Conservation (phyloP, 768 basidiomycete genomes). For the Kwoniella botswanensis region DNA sequence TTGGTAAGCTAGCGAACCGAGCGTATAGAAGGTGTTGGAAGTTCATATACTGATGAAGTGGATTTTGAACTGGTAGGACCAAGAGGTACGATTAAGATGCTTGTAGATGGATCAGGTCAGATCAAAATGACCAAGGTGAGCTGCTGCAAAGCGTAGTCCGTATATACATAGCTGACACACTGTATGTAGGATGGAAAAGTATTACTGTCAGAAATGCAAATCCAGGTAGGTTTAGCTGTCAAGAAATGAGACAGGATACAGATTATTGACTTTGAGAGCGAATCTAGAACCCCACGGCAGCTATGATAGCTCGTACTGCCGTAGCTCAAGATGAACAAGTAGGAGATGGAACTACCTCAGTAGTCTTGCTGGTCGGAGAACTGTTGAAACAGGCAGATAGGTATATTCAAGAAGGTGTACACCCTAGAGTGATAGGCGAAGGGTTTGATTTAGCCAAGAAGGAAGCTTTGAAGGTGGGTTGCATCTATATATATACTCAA, state of each 20-base stretch:
- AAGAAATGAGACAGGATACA: no score
- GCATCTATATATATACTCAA: not conserved
- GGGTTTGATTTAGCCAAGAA: slow-evolving; percentile 98
- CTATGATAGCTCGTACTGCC: slow-evolving; percentile 97
- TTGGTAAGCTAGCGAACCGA: slow-evolving; percentile 65
- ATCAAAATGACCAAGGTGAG: slow-evolving; percentile 96
- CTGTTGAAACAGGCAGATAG: slow-evolving; percentile 96
- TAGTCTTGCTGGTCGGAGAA: slow-evolving; percentile 93
- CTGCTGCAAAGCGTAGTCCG: not conserved
- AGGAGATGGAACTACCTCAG: slow-evolving; percentile 96
- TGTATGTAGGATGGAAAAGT: slow-evolving; percentile 82
- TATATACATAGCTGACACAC: not conserved
- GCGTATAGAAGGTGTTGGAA: not conserved
- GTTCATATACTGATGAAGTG: not conserved
- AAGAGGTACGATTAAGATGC: slow-evolving; percentile 97
- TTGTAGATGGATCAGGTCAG: slow-evolving; percentile 92
- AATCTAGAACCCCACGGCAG: slow-evolving; percentile 98
- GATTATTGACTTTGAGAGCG: no score
- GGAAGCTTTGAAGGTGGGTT: slow-evolving; percentile 79
- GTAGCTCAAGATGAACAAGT: slow-evolving; percentile 99
- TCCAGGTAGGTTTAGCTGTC: no score
- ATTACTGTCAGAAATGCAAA: slow-evolving; percentile 98
- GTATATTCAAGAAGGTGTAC: slow-evolving; percentile 96
- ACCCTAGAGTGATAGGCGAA: slow-evolving; percentile 92
- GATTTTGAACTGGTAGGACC: slow-evolving; percentile 67